Percentiles rank a stretch among this genome's conserved stretches.
These are phyloP conservation scores for Fraxinus latifolia DNA, from an alignment of 305 asterid genomes.

Conservation along the genomic window DNA sequence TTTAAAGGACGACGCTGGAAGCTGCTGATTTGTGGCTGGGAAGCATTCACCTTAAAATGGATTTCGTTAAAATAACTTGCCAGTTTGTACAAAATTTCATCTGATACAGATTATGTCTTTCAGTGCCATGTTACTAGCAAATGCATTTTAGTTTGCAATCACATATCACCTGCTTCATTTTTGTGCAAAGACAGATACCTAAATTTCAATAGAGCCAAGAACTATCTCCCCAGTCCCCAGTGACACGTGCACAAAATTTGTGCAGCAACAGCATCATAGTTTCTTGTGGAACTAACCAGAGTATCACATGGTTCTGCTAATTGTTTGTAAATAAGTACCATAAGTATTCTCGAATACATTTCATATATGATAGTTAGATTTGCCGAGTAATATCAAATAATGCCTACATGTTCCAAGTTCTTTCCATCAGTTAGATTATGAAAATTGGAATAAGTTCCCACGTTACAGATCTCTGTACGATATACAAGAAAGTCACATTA, in stretches of 20 bases:
- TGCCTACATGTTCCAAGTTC: background rate
- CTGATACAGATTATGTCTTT: background rate
- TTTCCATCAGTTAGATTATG: background rate
- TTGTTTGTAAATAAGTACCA: background rate
- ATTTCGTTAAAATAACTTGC: background rate
- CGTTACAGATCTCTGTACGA: background rate
- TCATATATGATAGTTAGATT: slow-evolving; percentile 7
- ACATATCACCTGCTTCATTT: background rate
- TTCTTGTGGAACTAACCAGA: background rate
- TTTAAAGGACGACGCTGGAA: slow-evolving; percentile 6
- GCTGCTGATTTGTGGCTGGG: slow-evolving; percentile 7
- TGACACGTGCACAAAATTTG: slow-evolving; percentile 7
- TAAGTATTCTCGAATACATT: background rate
- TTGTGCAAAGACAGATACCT: background rate
- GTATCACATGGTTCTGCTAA: background rate
- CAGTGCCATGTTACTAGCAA: background rate
- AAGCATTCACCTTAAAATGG: background rate
- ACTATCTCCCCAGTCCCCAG: background rate
- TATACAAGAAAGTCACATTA: slow-evolving; percentile 9
- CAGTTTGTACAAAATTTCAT: background rate
- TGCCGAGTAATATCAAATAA: slow-evolving; percentile 2
- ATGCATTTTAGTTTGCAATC: background rate
- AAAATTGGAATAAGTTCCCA: slow-evolving; percentile 11
- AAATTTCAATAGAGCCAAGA: background rate
- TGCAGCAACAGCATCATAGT: slow-evolving; percentile 2